Base-by-base conservation (phyloP, 306 rosid genomes). In the Dalbergia cultrata region DNA sequence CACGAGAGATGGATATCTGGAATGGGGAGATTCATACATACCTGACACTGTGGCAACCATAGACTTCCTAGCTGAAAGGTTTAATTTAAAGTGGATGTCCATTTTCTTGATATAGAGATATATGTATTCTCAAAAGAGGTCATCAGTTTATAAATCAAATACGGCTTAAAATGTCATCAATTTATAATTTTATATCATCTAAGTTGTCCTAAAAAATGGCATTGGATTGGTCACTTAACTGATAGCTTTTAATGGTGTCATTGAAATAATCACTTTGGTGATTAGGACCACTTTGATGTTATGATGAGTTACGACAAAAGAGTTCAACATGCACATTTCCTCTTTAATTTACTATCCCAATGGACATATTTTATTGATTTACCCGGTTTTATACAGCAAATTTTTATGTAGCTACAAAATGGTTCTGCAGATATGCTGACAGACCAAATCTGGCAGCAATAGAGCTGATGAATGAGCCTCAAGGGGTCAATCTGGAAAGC, bases 391-490 rank as follows among this genome's bases (percentile, higher is more conserved):
- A 11, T 13, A 5, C 67, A 12, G 8, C 0, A 47, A 8, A 10
- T 10, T 13, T 47, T 11, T 65, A 8, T 16, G 52, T 65, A 31
- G 65, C 64, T 35, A 2, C 33, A 56, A 77, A 63, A 73, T 63
- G 53, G 26, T 0, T 14, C 3, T 9, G 81, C 89, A 91, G 93
- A 71, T 89, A 91, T 74, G 88, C 67, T 0, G 43, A 84, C 5
- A 75, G 59, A 8, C 22, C 85, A 49, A 83, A 74, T 62, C 77
- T 91, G 4, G 83, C 69, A 35, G 95, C 88, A 35, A 86, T 91
- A 26, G 85, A 82, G 81, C 70, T 91, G 19, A 87, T 91, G 90
- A 91, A 87, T 61, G 90, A 91, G 73, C 95, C 95, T 64, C 7
- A 3, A 37, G 90, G 91, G 0, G 87, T 91, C 10, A 61, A 75